These are phyloP conservation scores for Brassica cretica DNA, from an alignment of 345 rosid genomes.

Conservation along the genomic window DNA sequence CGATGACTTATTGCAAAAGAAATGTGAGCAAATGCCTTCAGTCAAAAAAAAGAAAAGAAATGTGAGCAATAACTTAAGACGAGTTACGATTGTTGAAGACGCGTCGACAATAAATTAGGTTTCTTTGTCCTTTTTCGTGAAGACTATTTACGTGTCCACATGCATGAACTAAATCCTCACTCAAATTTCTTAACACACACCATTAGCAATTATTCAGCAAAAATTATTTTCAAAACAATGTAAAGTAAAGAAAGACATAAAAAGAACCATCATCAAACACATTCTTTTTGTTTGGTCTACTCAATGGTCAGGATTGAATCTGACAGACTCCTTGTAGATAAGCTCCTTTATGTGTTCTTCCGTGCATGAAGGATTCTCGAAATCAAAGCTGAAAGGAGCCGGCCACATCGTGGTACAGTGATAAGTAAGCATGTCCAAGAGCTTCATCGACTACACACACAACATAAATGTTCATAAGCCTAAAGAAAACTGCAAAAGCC, in stretches of 20 bases:
- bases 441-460: conserved; percentile 80
- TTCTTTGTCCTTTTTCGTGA: not conserved
- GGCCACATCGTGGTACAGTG: conserved; percentile 80
- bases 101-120: conserved; percentile 30
- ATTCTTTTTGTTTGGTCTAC: not conserved
- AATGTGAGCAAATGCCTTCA: not conserved
- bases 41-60: too few relatives aligned
- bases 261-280: conserved; percentile 20
- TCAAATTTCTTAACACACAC: not conserved
- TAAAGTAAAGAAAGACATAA: not conserved
- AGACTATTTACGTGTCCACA: conserved; percentile 17
- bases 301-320: conserved; percentile 72
- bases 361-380: conserved; percentile 89
- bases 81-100: conserved; percentile 11
- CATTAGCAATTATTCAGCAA: not conserved
- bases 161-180: conserved; percentile 2
- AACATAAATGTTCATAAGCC: not conserved
- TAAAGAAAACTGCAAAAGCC: conserved; percentile 3
- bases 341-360: conserved; percentile 97
- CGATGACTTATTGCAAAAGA: not conserved
- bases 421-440: conserved; percentile 78
- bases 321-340: conserved; percentile 86
- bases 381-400: conserved; percentile 80
- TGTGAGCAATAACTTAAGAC: not conserved
- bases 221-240: not conserved